Conservation (phyloP, 73 alveolate species). For the Tetrahymena thermophila region DNA sequence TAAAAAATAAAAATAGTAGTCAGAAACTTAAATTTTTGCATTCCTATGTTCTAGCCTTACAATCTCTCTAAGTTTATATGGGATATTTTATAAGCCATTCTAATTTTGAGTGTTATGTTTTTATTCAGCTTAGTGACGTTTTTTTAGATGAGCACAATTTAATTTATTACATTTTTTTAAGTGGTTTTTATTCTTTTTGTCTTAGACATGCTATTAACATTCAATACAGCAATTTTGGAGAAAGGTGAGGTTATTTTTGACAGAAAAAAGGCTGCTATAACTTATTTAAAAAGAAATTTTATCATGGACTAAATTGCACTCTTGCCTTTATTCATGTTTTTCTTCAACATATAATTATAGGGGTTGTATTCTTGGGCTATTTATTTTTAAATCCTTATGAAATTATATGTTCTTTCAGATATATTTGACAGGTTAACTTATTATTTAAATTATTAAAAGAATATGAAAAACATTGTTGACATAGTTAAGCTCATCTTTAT, state of each 20-base stretch:
- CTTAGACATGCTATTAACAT: neutral
- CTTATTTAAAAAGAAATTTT: neutral
- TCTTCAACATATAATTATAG: neutral
- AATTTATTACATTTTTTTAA: neutral
- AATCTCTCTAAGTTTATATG: neutral
- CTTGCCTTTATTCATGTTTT: neutral
- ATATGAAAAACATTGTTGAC: neutral
- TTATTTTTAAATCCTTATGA: neutral
- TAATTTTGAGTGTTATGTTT: neutral
- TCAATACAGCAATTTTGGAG: neutral
- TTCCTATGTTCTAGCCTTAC: neutral
- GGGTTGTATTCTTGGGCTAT: neutral
- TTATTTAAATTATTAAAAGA: neutral
- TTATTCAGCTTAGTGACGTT: neutral
- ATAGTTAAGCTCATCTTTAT: neutral
- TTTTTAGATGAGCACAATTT: neutral
- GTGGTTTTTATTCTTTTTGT: neutral
- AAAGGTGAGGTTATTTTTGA: neutral
- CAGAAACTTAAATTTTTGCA: neutral
- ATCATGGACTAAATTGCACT: neutral
- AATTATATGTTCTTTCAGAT: neutral
- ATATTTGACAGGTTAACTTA: neutral
- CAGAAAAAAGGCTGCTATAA: neutral
- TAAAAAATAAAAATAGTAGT: neutral
- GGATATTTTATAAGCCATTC: neutral